phyloP scores from a whole-genome alignment of 2,329 filamentous ascomycete species.

The Ascochyta fabae region DNA sequence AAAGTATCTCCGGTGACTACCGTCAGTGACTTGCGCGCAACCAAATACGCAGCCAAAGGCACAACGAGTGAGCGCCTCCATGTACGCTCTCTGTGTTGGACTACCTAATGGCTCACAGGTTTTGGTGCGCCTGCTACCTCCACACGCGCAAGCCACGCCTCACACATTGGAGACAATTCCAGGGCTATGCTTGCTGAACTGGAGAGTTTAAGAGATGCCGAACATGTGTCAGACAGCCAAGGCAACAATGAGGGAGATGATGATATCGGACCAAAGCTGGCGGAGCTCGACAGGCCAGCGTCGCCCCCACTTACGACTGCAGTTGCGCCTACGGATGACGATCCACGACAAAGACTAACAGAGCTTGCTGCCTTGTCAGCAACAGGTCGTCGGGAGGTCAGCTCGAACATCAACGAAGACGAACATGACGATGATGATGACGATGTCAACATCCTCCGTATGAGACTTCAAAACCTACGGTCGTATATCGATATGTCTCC shows the following conservation, averaged over 20 bases:
- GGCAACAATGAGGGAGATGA: background rate
- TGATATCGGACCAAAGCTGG: conserved; percentile 9
- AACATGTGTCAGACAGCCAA: background rate
- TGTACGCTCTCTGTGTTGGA: background rate
- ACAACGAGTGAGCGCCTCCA: background rate
- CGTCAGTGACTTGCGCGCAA: background rate
- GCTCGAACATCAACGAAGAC: background rate
- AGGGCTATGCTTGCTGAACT: conserved; percentile 9
- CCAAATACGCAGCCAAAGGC: background rate
- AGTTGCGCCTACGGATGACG: background rate
- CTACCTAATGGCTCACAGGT: background rate
- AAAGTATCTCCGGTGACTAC: background rate
- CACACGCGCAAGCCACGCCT: background rate
- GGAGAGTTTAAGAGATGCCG: background rate
- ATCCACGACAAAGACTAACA: conserved; percentile 13
- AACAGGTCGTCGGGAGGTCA: background rate
- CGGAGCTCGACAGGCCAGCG: conserved; percentile 1
- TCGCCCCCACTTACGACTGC: background rate
- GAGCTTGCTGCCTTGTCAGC: conserved; percentile 6
- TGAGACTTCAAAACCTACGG: background rate
- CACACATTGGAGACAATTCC: background rate
- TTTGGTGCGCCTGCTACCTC: background rate
- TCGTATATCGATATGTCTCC: background rate
- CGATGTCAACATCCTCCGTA: conserved; percentile 5
- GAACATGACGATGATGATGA: conserved; percentile 2